Conservation (phyloP, 345 rosid genomes). For the Cardamine chenopodiifolia region DNA sequence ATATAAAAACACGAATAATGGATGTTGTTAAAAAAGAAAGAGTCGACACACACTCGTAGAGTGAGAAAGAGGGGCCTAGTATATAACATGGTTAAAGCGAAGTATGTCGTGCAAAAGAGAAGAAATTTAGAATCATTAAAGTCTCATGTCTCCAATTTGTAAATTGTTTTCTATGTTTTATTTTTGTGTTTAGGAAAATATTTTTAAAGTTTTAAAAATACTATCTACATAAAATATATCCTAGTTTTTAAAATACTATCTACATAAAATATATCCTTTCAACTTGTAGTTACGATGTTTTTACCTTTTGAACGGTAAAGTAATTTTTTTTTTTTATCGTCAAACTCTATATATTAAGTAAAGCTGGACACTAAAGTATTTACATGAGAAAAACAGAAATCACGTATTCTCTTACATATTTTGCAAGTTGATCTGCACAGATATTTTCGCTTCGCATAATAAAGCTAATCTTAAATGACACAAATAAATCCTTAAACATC, state of each 20-base stretch:
- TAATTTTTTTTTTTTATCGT: too few species aligned
- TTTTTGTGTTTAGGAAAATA: background rate
- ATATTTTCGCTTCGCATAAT: too few species aligned
- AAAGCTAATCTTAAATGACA: too few species aligned
- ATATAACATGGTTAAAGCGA: constrained; percentile 24
- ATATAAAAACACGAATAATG: background rate
- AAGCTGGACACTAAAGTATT: too few species aligned
- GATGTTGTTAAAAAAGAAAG: background rate
- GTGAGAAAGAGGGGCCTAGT: background rate
- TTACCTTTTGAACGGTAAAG: too few species aligned
- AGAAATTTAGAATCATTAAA: background rate
- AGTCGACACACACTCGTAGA: constrained; percentile 9
- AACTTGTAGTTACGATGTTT: background rate
- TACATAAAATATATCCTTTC: background rate
- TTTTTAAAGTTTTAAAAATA: background rate
- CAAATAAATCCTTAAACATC: too few species aligned
- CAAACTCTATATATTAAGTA: too few species aligned
- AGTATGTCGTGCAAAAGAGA: constrained; percentile 25
- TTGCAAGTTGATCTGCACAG: too few species aligned
- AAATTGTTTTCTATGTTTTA: background rate
- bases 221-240: too few species aligned
- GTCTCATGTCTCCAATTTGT: background rate
- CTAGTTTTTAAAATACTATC: background rate
- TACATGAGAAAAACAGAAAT: too few species aligned
- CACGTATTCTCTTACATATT: too few species aligned